A percentile compares a stretch with the other conserved stretches of the same genome.
Evolutionary conservation across 768 basidiomycete species (phyloP).

Genomic region (Coprinopsis cinerea): DNA sequence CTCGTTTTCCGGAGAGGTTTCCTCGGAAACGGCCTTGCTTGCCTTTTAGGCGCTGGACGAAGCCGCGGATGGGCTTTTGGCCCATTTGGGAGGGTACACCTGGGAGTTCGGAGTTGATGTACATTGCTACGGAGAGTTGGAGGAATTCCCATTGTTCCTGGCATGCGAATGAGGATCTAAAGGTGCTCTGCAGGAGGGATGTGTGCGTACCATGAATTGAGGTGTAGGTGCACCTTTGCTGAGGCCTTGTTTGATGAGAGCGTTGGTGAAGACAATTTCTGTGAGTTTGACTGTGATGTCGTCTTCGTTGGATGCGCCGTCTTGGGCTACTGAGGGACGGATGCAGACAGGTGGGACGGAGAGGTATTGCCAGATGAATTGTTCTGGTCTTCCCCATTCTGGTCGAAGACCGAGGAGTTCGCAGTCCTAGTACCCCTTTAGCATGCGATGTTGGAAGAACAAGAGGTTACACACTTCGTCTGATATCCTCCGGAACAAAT

Average conservation of each 20-base stretch:
- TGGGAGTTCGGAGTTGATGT: constrained; percentile 95
- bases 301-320: constrained; percentile 97
- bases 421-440: constrained; percentile 91
- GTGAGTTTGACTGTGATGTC: constrained; percentile 96
- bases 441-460: neutral
- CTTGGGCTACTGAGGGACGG: constrained; percentile 93
- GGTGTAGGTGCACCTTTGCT: constrained; percentile 83
- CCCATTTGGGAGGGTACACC: constrained; percentile 84
- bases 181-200: constrained; percentile 2
- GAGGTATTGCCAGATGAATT: constrained; percentile 98
- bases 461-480: constrained; percentile 64
- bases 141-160: constrained; percentile 99
- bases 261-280: constrained; percentile 94
- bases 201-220: constrained; percentile 69
- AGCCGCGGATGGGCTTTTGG: constrained; percentile 93
- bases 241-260: constrained; percentile 85
- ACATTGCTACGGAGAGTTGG: constrained; percentile 92
- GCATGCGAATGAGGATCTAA: neutral
- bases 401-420: constrained; percentile 91
- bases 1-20: constrained; percentile 97
- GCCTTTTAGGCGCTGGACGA: constrained; percentile 96
- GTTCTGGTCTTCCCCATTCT: constrained; percentile 85
- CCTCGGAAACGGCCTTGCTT: constrained; percentile 99
- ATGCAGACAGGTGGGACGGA: constrained; percentile 98
- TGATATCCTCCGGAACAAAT: constrained; percentile 87